Base-by-base conservation (phyloP, 1,284 basidiomycete species). In the Cryptococcus sp. region DNA sequence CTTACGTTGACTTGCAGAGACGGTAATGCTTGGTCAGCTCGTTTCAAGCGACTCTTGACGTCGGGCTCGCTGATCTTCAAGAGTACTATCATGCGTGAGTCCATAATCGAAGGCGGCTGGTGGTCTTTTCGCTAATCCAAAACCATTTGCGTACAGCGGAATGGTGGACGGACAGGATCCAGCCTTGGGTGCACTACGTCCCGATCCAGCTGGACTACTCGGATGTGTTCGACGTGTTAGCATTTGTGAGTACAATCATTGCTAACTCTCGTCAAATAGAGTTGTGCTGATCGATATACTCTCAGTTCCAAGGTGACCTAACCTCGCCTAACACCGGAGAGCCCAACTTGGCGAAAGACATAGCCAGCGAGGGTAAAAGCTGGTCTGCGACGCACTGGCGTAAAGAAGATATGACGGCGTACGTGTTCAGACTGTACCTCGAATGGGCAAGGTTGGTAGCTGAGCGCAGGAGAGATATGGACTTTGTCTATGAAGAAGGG, bases 1-100 rank as follows among this genome's bases (percentile, higher is more conserved):
- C 4, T 8, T 6, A n/a, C 41, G 15, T n/a, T 2, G 11, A 34
- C 41, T 7, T 22, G 10, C 37, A 60, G 57, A 8, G 85, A 88
- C 63, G 87, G 87, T 2, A 86, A 88, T 63, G 86, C 84, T 1
- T 88, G 87, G 86, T 86, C 84, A 10, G 82, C 84, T 34, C 82
- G 87, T 1, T 88, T 88, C 63, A 65, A 73, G 54, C 63, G 75
- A n/a, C 63, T 78, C 1, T 53, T 78, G n/a, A 54, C 61, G 16
- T 67, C 67, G 3, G 74, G 75, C 15, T 68, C 69, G 6, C 50
- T 76, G 44, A 63, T 78, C 17, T 71, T 77, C 67, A 78, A 78
- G 64, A 53, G 61, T 4, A 76, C 75, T 17, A 66, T 73, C 55
- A 70, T 72, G 65, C 72, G 68, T 65, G 58, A 62, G 68, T 60